Evolutionary conservation across 2,329 filamentous ascomycete genomes (phyloP).

Genomic region (Ceratocystiopsis minuta): DNA sequence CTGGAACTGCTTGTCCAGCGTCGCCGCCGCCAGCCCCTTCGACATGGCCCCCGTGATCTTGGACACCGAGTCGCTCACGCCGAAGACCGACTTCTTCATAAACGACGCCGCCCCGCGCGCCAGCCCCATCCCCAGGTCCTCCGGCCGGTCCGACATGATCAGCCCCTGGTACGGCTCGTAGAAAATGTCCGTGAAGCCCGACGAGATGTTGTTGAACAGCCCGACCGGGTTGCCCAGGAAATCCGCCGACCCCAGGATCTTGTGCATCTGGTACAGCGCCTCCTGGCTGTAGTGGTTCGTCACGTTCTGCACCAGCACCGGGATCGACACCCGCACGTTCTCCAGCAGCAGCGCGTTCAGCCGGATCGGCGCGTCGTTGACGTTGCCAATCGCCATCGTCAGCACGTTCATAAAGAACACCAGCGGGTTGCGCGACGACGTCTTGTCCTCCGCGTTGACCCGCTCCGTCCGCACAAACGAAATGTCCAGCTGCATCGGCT

Average conservation of each 20-base stretch:
- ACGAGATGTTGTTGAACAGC: conserved; percentile 95
- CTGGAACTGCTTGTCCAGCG: conserved; percentile 96
- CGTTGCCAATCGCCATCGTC: conserved; percentile 98
- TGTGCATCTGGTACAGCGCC: conserved; percentile 86
- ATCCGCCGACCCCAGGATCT: conserved; percentile 90
- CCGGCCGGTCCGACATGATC: conserved; percentile 86
- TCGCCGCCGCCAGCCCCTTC: conserved; percentile 87
- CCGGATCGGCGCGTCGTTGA: conserved; percentile 90
- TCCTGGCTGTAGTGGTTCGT: conserved; percentile 95
- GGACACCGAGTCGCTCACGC: conserved; percentile 90
- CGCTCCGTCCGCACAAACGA: conserved; percentile 95
- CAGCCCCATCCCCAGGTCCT: conserved; percentile 86
- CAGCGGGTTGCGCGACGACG: conserved; percentile 75
- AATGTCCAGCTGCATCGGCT: conserved; percentile 93
- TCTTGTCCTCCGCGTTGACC: conserved; percentile 89
- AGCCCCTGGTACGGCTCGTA: conserved; percentile 96
- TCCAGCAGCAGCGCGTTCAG: conserved; percentile 89
- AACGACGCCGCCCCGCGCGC: conserved; percentile 94
- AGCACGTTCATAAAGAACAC: conserved; percentile 99
- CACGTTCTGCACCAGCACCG: conserved; percentile 68
- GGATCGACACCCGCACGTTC: conserved; percentile 80
- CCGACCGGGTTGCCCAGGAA: conserved; percentile 96
- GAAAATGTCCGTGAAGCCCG: conserved; percentile 93
- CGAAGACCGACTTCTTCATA: conserved; percentile 96
- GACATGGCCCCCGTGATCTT: conserved; percentile 96